Conservation (phyloP, 176 grass and related monocot genomes). For the Oryza meridionalis region DNA sequence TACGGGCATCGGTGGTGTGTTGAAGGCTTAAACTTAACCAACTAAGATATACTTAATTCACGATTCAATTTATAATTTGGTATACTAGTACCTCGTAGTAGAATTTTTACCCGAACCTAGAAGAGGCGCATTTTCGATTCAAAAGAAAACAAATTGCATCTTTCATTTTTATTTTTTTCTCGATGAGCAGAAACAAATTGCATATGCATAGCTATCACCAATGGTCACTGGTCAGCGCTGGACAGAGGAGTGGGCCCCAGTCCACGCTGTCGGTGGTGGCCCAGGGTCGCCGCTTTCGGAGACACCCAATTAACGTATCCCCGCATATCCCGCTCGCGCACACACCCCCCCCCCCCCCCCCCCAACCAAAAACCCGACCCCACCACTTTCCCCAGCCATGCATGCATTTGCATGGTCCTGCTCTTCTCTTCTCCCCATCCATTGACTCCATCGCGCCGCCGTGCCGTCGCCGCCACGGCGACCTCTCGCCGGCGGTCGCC, state of each 20-base stretch:
- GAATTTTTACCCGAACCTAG: no score
- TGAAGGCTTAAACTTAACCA: no score
- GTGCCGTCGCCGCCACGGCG: neutral
- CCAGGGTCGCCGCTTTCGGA: conserved; percentile 5
- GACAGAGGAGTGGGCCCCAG: neutral
- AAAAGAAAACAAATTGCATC: neutral
- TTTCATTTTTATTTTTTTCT: neutral
- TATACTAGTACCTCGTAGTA: no score
- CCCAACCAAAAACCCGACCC: no score
- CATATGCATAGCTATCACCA: neutral
- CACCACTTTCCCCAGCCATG: neutral
- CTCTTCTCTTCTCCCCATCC: neutral
- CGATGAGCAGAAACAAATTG: neutral
- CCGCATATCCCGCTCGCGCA: conserved; percentile 25
- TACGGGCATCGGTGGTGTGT: no score
- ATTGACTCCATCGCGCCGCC: no score
- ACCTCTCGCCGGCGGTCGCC: neutral
- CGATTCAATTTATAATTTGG: no score
- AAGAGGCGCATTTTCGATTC: neutral
- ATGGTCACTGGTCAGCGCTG: neutral
- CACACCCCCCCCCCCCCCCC: no score
- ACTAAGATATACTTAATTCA: no score
- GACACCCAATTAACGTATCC: conserved; percentile 36
- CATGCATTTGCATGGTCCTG: neutral
- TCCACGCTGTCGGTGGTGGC: neutral